Evolutionary conservation across 441 rosid species (phyloP), one percentile per base, ranked within the genome.

Genomic region (Populus hybrid): DNA sequence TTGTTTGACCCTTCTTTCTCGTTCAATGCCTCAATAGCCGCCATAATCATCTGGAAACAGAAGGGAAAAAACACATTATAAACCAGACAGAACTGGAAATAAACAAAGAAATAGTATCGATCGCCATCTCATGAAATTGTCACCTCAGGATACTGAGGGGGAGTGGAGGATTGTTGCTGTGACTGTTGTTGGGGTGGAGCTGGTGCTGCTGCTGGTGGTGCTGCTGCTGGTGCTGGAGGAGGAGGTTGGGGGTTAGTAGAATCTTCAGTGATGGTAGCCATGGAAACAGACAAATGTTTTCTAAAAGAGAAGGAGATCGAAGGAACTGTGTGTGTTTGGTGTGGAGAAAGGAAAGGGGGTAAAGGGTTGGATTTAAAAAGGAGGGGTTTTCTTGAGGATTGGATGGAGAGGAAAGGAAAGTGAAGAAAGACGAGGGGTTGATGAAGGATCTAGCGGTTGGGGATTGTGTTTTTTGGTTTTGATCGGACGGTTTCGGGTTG

Each of bases 11-110:
- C 95, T 9, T 45, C 74, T 56, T 72, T 50, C 56, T 89, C 93
- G 81, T 82, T 72, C 64, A 85, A 75, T 2, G 87, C 89, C 78
- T 92, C 94, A 18, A 92, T 88, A 23, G 98, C 97, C 45, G 83
- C 89, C 84, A 90, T 82, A 61, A 94, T 92, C 94, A 90, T 77
- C 97, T 92, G 24, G 11, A 75, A 74, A 68, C 6, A 45, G 9
- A 74, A 36, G 14, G 18, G 18, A 14, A 24, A 7, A 33, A 42
- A 45, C 36, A 26, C 29, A 33, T 31, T 26, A 9, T 18, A 40
- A 35, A 69, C n/a, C 64, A 68, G 56, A 20, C 12, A 64, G 7
- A 71, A 26, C 38, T 2, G 26, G 1, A 6, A 68, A 56, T 72
- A 42, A 9, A 20, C n/a, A 6, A 23, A 29, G 10, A 59, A 9